Evolutionary conservation across 2,329 filamentous ascomycete species (phyloP).

Genomic region (Fusarium algeriense): DNA sequence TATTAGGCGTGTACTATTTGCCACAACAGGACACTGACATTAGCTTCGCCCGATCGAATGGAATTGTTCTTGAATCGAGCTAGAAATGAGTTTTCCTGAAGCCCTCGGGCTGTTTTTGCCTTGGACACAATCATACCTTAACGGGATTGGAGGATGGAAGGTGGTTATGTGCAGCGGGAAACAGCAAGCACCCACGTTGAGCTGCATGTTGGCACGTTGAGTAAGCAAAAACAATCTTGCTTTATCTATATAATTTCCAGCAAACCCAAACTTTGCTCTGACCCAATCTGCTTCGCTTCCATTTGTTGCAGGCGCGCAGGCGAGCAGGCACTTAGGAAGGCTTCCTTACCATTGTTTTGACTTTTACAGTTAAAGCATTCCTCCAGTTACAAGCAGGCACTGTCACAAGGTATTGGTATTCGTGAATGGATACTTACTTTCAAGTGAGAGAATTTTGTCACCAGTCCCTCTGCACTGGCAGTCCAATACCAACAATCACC

Average conservation of each 20-base stretch:
- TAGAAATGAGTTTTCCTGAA: background rate
- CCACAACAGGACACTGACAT: background rate
- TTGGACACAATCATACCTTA: constrained; percentile 11
- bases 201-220: constrained; percentile 10
- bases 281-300: background rate
- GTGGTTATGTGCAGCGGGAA: constrained; percentile 37
- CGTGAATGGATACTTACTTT: background rate
- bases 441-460: constrained; percentile 5
- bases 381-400: constrained; percentile 9
- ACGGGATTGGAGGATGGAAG: constrained; percentile 14
- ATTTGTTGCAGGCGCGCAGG: background rate
- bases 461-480: constrained; percentile 6
- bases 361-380: background rate
- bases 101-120: background rate
- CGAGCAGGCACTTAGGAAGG: background rate
- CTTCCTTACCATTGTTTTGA: background rate
- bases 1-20: background rate
- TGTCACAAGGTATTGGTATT: background rate
- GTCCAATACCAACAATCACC: constrained; percentile 2
- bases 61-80: background rate
- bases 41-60: background rate
- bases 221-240: background rate
- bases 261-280: background rate
- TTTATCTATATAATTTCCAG: background rate
- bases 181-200: constrained; percentile 37